Percentiles rank a stretch among this genome's conserved stretches.
Evolutionary conservation across 345 rosid genomes (phyloP).

Genomic region (Eucalyptus leucophloia): DNA sequence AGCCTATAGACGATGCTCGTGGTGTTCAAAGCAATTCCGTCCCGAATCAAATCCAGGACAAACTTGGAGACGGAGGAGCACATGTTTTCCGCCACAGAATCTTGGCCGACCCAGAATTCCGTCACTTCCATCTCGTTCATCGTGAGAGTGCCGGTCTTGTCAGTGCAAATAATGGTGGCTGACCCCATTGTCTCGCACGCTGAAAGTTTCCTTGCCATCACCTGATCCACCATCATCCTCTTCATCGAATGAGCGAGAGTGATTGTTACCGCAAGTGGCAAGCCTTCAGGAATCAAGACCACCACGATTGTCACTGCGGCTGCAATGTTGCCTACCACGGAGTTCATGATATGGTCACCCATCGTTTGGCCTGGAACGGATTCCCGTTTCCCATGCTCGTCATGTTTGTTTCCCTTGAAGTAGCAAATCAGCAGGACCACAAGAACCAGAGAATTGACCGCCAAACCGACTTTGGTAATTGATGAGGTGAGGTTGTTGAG

Average conservation of each 20-base stretch:
- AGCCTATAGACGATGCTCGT: conserved; percentile 34
- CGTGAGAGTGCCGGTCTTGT: no score
- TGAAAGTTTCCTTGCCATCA: conserved; percentile 60
- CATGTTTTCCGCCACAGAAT: no score
- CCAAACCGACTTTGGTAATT: conserved; percentile 45
- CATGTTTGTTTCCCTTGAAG: conserved; percentile 51
- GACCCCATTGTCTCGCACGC: conserved; percentile 80
- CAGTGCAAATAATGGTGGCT: no score
- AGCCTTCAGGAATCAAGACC: conserved; percentile 74
- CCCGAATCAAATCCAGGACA: no score
- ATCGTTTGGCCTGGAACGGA: conserved; percentile 32
- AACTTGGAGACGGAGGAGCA: no score
- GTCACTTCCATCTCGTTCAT: no score
- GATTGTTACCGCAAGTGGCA: conserved; percentile 71
- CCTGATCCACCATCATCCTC: conserved; percentile 70
- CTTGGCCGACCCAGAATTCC: no score
- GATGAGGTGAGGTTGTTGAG: conserved; percentile 59
- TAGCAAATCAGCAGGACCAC: conserved; percentile 46
- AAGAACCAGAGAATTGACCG: conserved; percentile 61
- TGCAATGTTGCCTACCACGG: conserved; percentile 47
- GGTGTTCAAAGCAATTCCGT: conserved; percentile 59
- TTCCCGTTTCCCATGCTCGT: conserved; percentile 30
- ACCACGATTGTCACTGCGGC: conserved; percentile 66
- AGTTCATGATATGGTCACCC: conserved; percentile 34
- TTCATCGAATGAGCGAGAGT: conserved; percentile 75